Evolutionary conservation across 2,329 filamentous ascomycete species (phyloP), one percentile per base, ranked within the genome.

Genomic region (Nemania abortiva): DNA sequence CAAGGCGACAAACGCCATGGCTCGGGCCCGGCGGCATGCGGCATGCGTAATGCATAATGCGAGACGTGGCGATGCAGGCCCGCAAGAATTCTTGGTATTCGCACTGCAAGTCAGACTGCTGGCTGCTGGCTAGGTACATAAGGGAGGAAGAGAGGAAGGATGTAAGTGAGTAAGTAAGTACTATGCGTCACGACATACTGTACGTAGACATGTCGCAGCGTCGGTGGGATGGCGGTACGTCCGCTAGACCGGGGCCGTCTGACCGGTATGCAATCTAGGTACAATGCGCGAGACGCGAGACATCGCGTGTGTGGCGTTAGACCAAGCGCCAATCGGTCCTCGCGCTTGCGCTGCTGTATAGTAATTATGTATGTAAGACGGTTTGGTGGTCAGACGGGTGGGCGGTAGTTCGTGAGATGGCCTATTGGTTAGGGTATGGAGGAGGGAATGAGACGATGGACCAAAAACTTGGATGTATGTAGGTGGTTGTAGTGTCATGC

Each of bases 331-430:
- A 65, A 55, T 68, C 61, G 66, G 56, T 56, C 55, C 49, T 56
- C 56, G 61, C 45, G 42, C 57, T 47, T 58, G 11, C 34, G 6
- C 24, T 39, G 29, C 52, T 39, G 39, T 53, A 56, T 50, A 58
- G 49, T 42, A 15, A 42, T 42, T 27, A 65, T 61, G 66, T 68
- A 68, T n/a, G 66, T 65, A 60, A 60, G 61, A 65, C 31, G 60
- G 20, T 10, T 18, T 53, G 65, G 65, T 67, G 59, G 65, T 67
- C 65, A 67, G 65, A 63, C 47, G 60, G 42, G 11, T 39, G 37
- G 53, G 22, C 54, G 59, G 59, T 53, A 67, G 18, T 37, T 42
- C 15, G 24, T 24, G 52, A 42, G 20, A 6, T 22, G 29, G 29
- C 34, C 24, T 24, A 61, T 61, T 61, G 56, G 57, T 42, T 20